Evolutionary conservation across 345 rosid genomes (phyloP).

Genomic region (Camelina sativa): DNA sequence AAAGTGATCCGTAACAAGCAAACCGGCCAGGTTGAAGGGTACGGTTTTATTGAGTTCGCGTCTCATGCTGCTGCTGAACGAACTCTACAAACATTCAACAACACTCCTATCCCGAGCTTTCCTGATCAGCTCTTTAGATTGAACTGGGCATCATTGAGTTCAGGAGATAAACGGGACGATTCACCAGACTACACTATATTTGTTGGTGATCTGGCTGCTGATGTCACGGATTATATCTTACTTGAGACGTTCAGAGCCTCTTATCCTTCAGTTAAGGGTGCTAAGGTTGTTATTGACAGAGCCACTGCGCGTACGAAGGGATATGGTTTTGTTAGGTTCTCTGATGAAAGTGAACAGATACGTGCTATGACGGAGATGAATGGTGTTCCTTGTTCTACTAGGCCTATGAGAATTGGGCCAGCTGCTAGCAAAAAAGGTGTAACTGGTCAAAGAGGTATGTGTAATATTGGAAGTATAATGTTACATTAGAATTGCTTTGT

Average conservation of each 20-base stretch:
- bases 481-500: not conserved
- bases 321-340: slow-evolving; percentile 88
- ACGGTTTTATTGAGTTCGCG: slow-evolving; percentile 79
- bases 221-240: slow-evolving; percentile 82
- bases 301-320: slow-evolving; percentile 85
- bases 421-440: slow-evolving; percentile 74
- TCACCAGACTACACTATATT: slow-evolving; percentile 77
- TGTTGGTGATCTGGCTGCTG: slow-evolving; percentile 95
- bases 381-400: slow-evolving; percentile 82
- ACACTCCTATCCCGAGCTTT: slow-evolving; percentile 69
- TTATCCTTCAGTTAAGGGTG: slow-evolving; percentile 78
- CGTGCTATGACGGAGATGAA: slow-evolving; percentile 96
- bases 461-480: not conserved
- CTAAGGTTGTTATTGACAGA: slow-evolving; percentile 93
- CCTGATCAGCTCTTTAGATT: slow-evolving; percentile 78
- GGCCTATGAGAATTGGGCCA: slow-evolving; percentile 90
- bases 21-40: slow-evolving; percentile 74
- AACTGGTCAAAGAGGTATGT: slow-evolving; percentile 69
- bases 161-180: slow-evolving; percentile 86
- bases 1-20: slow-evolving; percentile 90
- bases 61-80: slow-evolving; percentile 82
- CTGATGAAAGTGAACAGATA: slow-evolving; percentile 78
- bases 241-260: slow-evolving; percentile 81
- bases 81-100: slow-evolving; percentile 69
- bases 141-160: slow-evolving; percentile 81